Evolutionary conservation across 23 red algal genomes (phyloP), one percentile per base, ranked within the genome.

Genomic region (Porphyridium purpureum): DNA sequence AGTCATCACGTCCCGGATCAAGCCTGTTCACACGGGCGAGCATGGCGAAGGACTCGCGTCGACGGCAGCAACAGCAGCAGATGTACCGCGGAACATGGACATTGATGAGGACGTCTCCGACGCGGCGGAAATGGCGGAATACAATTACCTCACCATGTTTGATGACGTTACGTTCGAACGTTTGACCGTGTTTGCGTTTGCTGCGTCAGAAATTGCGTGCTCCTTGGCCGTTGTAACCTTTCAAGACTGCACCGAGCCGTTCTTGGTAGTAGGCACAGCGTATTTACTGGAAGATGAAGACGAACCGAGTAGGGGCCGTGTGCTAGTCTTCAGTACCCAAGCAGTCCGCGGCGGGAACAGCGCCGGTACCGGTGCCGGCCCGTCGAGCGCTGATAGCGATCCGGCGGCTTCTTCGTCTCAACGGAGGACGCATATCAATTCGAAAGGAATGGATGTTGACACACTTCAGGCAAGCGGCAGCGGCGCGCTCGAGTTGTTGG

Each of bases 261-360:
- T 63, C 46, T 53, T 94, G 58, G 87, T 83, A 21, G 76, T 83
- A 26, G 87, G 87, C 28, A 94, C 67, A 14, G 87, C 67, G 9
- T 70, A 70, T 17, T 65, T 72, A 11, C 55, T 56, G 30, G 59
- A 59, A 28, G 42, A 55, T 11, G 70, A 83, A 31, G 49, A 55
- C 27, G 87, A 94, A 49, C 70, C 87, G 0, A 49, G 56, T 5
- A 61, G 62, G n/a, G 87, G 87, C 17, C 63, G 87, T 6, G 44
- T 94, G 31, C 51, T 83, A 9, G 69, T 83, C 7, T 83, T 94
- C 46, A 52, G 53, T 21, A 56, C 78, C 21, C 31, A 54, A 33
- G 72, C n/a, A n/a, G n/a, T n/a, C n/a, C n/a, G n/a, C n/a, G n/a
- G n/a, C n/a, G n/a, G n/a, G n/a, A n/a, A n/a, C n/a, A n/a, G n/a